Evolutionary conservation across 495 filamentous ascomycete genomes (phyloP).

Genomic region (Penicillium canariense): DNA sequence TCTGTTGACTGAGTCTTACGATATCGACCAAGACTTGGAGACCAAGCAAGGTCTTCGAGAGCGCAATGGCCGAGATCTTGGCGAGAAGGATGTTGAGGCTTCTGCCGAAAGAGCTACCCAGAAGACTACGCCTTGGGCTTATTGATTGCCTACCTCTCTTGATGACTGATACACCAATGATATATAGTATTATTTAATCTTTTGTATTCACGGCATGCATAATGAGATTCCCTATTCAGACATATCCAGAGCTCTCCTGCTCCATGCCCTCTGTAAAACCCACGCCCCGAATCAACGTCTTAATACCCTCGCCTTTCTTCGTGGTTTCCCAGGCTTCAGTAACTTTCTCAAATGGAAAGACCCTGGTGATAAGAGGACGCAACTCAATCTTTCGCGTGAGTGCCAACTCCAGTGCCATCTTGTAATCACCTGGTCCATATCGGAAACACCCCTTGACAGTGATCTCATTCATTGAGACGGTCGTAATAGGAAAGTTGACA

Average conservation of each 20-base stretch:
- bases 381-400: constrained; percentile 62
- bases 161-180: constrained; percentile 7
- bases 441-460: constrained; percentile 77
- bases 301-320: constrained; percentile 75
- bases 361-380: constrained; percentile 65
- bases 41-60: constrained; percentile 23
- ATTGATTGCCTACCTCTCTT: neutral
- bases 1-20: constrained; percentile 51
- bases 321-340: constrained; percentile 77
- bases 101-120: neutral
- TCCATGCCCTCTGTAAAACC: constrained; percentile 3
- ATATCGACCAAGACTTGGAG: constrained; percentile 50
- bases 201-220: neutral
- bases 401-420: constrained; percentile 70
- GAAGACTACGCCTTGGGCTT: constrained; percentile 18
- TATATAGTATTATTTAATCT: constrained; percentile 7
- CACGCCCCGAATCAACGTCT: constrained; percentile 72
- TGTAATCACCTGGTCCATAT: constrained; percentile 79
- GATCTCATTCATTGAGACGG: constrained; percentile 78
- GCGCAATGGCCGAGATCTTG: neutral
- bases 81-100: constrained; percentile 22
- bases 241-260: neutral
- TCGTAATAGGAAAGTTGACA: constrained; percentile 79
- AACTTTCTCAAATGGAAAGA: constrained; percentile 69
- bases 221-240: constrained; percentile 2